Conservation (phyloP, 2,329 filamentous ascomycete species). For the Monosporascus sp. region DNA sequence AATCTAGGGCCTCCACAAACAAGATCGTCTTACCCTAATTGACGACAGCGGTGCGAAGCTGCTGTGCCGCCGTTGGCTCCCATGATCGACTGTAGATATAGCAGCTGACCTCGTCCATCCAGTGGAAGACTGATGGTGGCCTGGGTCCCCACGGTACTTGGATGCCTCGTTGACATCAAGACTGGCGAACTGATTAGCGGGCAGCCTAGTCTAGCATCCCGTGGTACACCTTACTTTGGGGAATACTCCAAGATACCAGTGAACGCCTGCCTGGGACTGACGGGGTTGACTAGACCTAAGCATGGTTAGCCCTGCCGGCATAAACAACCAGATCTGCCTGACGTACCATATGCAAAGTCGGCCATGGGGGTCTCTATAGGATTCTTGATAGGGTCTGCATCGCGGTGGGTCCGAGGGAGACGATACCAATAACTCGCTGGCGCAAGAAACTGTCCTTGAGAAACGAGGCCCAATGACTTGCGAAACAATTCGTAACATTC, state of each 20-base stretch:
- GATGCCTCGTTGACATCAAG: background rate
- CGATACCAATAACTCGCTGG: background rate
- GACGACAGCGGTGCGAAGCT: background rate
- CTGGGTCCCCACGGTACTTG: background rate
- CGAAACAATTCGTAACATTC: background rate
- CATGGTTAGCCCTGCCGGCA: no score
- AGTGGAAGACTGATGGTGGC: background rate
- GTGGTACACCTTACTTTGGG: background rate
- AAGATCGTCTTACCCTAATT: background rate
- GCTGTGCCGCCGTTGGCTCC: background rate
- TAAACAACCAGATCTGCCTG: no score
- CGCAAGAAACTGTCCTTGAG: background rate
- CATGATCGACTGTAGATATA: background rate
- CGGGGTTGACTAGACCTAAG: background rate
- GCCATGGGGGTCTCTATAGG: background rate
- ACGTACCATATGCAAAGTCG: background rate
- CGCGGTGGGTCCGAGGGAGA: background rate
- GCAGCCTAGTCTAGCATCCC: background rate
- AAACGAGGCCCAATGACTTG: background rate
- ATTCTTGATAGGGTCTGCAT: background rate
- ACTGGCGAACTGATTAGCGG: background rate
- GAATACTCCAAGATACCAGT: background rate
- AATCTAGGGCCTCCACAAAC: no score
- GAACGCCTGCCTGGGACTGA: background rate
- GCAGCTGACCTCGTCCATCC: background rate